Evolutionary conservation across 1,284 basidiomycete species (phyloP).

Genomic region (Coniophora puteana): DNA sequence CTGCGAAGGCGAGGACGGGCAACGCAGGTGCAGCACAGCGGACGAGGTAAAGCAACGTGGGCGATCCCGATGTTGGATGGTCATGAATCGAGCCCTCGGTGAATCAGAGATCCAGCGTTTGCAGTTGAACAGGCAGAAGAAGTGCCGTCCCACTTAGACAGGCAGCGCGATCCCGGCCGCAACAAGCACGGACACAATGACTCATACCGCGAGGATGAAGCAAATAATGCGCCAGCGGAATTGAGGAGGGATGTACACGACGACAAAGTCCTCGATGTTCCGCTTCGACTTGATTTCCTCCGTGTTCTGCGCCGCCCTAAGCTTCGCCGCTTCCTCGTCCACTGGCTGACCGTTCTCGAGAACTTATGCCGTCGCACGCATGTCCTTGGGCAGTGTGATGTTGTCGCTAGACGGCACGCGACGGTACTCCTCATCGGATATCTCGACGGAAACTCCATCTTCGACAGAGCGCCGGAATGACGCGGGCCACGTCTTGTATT

Average conservation of each 20-base stretch:
- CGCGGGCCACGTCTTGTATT: conserved; percentile 38
- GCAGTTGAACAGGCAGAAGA: conserved; percentile 59
- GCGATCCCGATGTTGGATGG: too few species aligned
- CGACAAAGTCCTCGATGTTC: conserved; percentile 69
- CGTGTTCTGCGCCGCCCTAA: conserved; percentile 64
- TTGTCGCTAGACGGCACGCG: conserved; percentile 84
- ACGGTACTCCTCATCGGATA: conserved; percentile 59
- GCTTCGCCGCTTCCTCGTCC: conserved; percentile 50
- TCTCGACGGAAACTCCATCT: conserved; percentile 30
- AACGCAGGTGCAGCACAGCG: too few species aligned
- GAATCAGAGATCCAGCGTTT: too few species aligned
- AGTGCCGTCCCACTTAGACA: conserved; percentile 65
- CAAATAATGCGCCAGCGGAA: conserved; percentile 72
- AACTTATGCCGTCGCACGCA: conserved; percentile 72
- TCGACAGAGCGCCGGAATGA: conserved; percentile 30
- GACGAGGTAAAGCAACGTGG: too few species aligned
- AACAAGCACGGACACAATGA: conserved; percentile 58
- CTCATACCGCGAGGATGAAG: conserved; percentile 72
- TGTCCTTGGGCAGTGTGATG: conserved; percentile 69
- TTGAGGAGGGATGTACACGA: conserved; percentile 80
- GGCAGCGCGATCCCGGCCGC: conserved; percentile 61
- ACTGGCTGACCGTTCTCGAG: conserved; percentile 58
- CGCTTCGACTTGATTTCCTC: conserved; percentile 67
- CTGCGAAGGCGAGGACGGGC: conserved; percentile 95
- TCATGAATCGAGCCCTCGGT: too few species aligned